Evolutionary conservation across 2,329 filamentous ascomycete species (phyloP).

Genomic region (Sarocladiaceae sp.): DNA sequence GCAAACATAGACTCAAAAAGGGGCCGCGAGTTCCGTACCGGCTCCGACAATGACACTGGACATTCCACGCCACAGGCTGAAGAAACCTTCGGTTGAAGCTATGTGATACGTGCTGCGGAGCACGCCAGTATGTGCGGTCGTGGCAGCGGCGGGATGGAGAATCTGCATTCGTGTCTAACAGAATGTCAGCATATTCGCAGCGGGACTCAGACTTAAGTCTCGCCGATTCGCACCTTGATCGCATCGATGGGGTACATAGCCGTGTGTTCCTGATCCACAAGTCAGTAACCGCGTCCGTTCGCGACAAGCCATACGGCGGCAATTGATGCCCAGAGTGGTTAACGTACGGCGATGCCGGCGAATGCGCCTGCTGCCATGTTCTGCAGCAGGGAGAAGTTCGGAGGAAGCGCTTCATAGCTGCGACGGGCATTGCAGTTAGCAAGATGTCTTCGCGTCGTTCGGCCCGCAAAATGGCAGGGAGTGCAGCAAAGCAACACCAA

Average conservation of each 20-base stretch:
- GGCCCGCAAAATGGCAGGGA: too few species aligned
- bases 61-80: conserved; percentile 93
- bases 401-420: conserved; percentile 87
- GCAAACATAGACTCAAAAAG: background rate
- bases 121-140: conserved; percentile 78
- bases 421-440: background rate
- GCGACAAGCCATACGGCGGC: background rate
- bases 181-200: conserved; percentile 15
- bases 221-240: conserved; percentile 68
- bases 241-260: conserved; percentile 99
- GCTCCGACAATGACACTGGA: conserved; percentile 95
- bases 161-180: conserved; percentile 95
- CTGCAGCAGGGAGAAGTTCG: conserved; percentile 88
- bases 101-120: conserved; percentile 92
- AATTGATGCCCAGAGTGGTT: conserved; percentile 9
- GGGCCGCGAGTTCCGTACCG: conserved; percentile 52
- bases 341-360: conserved; percentile 87
- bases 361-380: conserved; percentile 98
- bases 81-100: conserved; percentile 80
- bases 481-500: too few species aligned
- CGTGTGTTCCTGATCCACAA: conserved; percentile 74
- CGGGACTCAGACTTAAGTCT: background rate
- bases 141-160: conserved; percentile 75
- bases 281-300: background rate
- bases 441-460: background rate